Base-by-base conservation (phyloP, 108 stramenopile species). In the Mediolabrus comicus region DNA sequence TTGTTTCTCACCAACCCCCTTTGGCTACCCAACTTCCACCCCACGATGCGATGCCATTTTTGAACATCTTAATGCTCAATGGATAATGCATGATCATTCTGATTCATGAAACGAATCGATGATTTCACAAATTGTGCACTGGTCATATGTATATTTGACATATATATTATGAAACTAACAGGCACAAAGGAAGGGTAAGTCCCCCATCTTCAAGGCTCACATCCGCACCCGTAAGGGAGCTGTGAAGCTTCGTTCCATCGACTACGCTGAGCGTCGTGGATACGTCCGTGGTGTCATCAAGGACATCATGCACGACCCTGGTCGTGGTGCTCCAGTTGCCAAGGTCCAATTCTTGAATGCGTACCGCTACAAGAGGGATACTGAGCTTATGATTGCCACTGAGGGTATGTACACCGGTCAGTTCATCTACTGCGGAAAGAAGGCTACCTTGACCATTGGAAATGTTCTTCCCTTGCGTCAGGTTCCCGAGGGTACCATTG, bases 331-430 rank as follows among this genome's bases (percentile, higher is more conserved):
- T 16, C 99, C 99, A 66, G 80, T 99, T 19, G 97, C 97, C 84
- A 93, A 87, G 88, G 92, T 99, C 35, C 97, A 97, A 69, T 99
- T 99, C 92, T 77, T 93, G 68, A 97, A 98, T 79, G 94, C 97
- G 58, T 98, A 98, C 95, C 89, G 92, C 66, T 98, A 85, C 95
- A 90, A 97, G 83, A 74, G 92, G 32, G 96, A 98, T 74, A 97
- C 78, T 49, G 95, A 97, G 82, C 86, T 98, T 36, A 83, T 99
- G 78, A 69, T 96, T 36, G 97, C 97, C 62, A 94, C 97, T 52
- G 99, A 99, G 87, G 99, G 99, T 72, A 95, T 98, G 94, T 98
- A 99, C 96, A 92, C 96, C 55, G 99, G 99, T 51, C 96, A 97
- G 85, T 98, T 97, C 86, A 86, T 99, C 66, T 99, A 97, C 96